Evolutionary conservation across 1,284 basidiomycete genomes (phyloP).

Genomic region (Cutaneotrichosporon mucoides): DNA sequence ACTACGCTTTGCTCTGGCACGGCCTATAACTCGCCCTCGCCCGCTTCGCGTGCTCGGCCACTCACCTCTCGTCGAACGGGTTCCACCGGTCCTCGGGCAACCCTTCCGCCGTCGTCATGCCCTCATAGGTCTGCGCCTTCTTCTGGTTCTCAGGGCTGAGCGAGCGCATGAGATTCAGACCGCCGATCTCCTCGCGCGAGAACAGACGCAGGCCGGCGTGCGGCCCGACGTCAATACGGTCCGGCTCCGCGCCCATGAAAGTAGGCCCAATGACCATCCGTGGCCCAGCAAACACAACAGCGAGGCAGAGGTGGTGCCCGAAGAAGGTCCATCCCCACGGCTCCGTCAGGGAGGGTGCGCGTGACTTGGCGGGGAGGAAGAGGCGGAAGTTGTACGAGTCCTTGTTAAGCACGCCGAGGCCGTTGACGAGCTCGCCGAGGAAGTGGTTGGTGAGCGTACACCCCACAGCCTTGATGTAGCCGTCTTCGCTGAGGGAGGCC

Average conservation of each 20-base stretch:
- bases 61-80: slow-evolving; percentile 40
- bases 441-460: slow-evolving; percentile 44
- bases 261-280: slow-evolving; percentile 44
- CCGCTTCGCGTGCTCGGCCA: neutral
- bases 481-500: slow-evolving; percentile 31
- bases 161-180: slow-evolving; percentile 37
- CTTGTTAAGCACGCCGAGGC: slow-evolving; percentile 36
- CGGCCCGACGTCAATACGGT: slow-evolving; percentile 39
- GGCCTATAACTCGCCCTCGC: too few species aligned
- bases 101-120: slow-evolving; percentile 27
- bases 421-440: slow-evolving; percentile 42
- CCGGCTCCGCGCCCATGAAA: slow-evolving; percentile 47
- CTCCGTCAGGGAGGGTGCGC: slow-evolving; percentile 8
- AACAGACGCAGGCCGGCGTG: slow-evolving; percentile 41
- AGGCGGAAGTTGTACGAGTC: slow-evolving; percentile 46
- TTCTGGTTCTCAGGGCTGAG: slow-evolving; percentile 33
- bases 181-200: slow-evolving; percentile 36
- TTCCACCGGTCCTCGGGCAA: slow-evolving; percentile 45
- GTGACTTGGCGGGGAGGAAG: slow-evolving; percentile 18
- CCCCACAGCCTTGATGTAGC: slow-evolving; percentile 41
- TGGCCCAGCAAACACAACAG: slow-evolving; percentile 38
- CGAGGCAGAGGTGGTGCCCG: slow-evolving; percentile 45
- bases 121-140: slow-evolving; percentile 34
- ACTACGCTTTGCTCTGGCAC: too few species aligned
- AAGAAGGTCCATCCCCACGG: slow-evolving; percentile 46